A percentile compares a stretch with the other conserved stretches of the same genome.
Evolutionary conservation across 1,284 basidiomycete genomes (phyloP).

Genomic region (Spongispora temasekensis): DNA sequence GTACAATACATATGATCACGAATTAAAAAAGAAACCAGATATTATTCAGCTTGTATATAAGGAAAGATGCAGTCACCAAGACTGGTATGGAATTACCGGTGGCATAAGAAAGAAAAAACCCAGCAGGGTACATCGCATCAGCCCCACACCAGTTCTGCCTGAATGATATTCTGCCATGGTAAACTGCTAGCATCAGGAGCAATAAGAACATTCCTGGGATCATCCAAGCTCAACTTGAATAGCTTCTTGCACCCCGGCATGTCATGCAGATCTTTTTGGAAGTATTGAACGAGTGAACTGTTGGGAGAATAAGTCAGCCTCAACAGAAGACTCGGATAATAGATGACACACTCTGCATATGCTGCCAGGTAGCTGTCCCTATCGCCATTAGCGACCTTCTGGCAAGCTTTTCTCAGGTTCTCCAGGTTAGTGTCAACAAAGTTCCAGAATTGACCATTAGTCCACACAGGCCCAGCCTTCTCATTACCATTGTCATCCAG

Average conservation of each 20-base stretch:
- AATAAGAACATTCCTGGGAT: not conserved
- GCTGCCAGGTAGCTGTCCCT: not conserved
- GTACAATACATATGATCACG: too few relatives aligned
- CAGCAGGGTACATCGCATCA: too few relatives aligned
- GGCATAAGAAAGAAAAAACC: too few relatives aligned
- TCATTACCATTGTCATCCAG: too few relatives aligned
- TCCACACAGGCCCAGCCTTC: not conserved
- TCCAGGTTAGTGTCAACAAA: not conserved
- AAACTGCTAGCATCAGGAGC: too few relatives aligned
- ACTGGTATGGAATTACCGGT: too few relatives aligned
- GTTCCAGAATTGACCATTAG: not conserved
- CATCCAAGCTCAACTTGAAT: not conserved
- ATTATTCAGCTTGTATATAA: not conserved
- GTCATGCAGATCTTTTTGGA: not conserved
- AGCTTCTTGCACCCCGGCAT: not conserved
- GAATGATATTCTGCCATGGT: not conserved
- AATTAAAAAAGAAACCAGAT: not conserved
- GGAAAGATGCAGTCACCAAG: too few relatives aligned
- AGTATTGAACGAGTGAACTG: not conserved
- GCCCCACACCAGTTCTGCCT: not conserved
- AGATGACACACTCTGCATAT: not conserved
- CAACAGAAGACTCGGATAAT: not conserved
- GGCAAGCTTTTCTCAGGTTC: not conserved
- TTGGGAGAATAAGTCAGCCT: not conserved
- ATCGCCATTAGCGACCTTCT: not conserved